Conservation (phyloP, 495 filamentous ascomycete genomes). For the Tuber brumale region DNA sequence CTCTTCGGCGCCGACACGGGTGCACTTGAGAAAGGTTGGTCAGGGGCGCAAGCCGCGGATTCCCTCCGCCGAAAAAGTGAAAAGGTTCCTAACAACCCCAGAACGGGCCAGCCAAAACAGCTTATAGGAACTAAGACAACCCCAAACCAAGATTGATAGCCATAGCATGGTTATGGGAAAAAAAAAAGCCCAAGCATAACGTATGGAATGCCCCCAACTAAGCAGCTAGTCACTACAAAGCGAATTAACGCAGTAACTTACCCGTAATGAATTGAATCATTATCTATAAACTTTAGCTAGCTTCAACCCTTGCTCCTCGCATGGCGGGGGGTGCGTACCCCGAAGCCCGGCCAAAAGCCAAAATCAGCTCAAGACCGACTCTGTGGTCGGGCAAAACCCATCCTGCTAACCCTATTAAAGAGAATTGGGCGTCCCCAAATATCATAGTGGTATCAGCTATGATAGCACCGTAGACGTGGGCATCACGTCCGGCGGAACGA, state of each 20-base stretch:
- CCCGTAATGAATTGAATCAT: neutral
- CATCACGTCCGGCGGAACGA: neutral
- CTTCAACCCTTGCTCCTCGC: neutral
- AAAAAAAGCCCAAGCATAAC: neutral
- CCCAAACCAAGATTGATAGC: neutral
- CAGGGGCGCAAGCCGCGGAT: neutral
- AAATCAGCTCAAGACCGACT: neutral
- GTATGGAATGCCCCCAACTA: neutral
- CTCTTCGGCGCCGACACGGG: neutral
- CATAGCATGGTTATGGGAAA: neutral
- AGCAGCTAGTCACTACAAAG: neutral
- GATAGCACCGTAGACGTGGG: neutral
- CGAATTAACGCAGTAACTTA: neutral
- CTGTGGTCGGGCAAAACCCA: neutral
- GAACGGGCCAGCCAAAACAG: neutral
- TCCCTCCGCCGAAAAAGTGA: neutral
- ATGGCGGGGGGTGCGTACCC: neutral
- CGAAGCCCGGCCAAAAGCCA: neutral
- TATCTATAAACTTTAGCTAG: neutral
- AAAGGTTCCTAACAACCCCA: neutral
- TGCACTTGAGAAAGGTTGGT: neutral
- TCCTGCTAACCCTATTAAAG: neutral
- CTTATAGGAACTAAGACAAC: neutral
- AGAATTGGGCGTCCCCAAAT: neutral
- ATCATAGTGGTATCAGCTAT: neutral